Base-by-base conservation (phyloP, 2,329 filamentous ascomycete genomes). In the Plectosphaerella plurivora region DNA sequence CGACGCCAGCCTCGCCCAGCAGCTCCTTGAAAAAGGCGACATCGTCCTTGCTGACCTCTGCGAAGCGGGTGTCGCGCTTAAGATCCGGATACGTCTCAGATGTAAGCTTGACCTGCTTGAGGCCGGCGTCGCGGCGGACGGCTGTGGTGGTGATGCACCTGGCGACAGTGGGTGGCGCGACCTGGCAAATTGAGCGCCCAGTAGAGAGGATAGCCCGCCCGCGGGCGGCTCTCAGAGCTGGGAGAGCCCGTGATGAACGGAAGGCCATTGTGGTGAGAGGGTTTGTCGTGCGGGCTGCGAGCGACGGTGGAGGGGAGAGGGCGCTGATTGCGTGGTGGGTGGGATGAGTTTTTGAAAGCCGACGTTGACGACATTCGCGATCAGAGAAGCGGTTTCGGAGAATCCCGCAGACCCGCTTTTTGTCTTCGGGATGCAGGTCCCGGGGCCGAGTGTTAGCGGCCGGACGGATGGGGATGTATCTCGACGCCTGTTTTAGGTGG, bases 31-130 rank as follows among this genome's bases (percentile, higher is more conserved):
- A 97, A 72, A 83, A 86, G 47, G 83, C 77, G 51, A 97, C 89
- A 77, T 99, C 88, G 39, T 93, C 87, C 45, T 77, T 69, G 3
- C 85, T 91, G 60, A 99, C 73, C 65, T 84, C 70, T 28, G 84
- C 75, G 69, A 94, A 99, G 25, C 84, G 86, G 14, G 82, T 68
- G 64, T 97, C 84, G 59, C 94, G 83, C 73, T 92, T 83, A 63
- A 99, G 76, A 54, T 88, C 79, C 9, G 94, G 93, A 64, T 95
- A 94, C 51, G 86, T 88, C 60, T 96, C 89, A 51, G 89, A 84
- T 15, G 94, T 99, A 73, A 88, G 89, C 68, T 88, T 89, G 65
- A 65, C 57, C 47, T 57, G 49, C 48, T 57, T 57, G 20, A 50
- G 50, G 24, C 49, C 53, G 28, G 47, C 51, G 25, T 39, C 44